Base-by-base conservation (phyloP, 441 rosid species). In the Populus trichocarpa region DNA sequence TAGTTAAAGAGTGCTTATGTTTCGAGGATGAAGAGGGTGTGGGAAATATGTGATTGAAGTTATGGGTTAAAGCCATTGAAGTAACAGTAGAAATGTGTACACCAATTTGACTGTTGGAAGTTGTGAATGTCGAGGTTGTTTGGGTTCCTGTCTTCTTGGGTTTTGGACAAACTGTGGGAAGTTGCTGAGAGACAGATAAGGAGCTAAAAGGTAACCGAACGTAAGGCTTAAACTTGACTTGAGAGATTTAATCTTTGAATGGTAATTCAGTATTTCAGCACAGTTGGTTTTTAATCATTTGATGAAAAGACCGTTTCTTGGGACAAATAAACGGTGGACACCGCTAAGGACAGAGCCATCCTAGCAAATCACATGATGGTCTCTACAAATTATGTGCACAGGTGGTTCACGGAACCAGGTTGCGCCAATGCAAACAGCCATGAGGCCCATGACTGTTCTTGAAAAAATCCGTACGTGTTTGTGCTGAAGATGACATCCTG, bases 11-110 rank as follows among this genome's bases (percentile, higher is more conserved):
- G 28, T 57, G 77, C 46, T 70, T 63, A 69, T 53, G 22, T 53
- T 53, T 18, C 8, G 79, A n/a, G 57, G 72, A 50, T 57, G 77
- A 70, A n/a, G 86, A 79, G 22, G 79, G 20, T 0, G 22, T 16
- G 14, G 78, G 79, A 28, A 85, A 67, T 46, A 84, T 70, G 68
- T 86, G 86, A 70, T 81, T 87, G 36, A 84, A 63, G 66, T 33
- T 79, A 8, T 72, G 87, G 80, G 77, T 78, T 82, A 85, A 50
- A 53, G 92, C 87, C 97, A 92, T 93, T 80, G 77, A 67, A 65
- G 26, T 61, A 28, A 46, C 50, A 36, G 59, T 2, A 0, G 66
- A 16, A 81, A 63, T 9, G 46, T 63, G 16, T 6, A 38, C 14
- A 20, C 10, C 2, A 74, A 28, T 53, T 70, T 63, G 46, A 63